Conservation (phyloP, 2,329 filamentous ascomycete genomes). For the Ciborinia camelliae region DNA sequence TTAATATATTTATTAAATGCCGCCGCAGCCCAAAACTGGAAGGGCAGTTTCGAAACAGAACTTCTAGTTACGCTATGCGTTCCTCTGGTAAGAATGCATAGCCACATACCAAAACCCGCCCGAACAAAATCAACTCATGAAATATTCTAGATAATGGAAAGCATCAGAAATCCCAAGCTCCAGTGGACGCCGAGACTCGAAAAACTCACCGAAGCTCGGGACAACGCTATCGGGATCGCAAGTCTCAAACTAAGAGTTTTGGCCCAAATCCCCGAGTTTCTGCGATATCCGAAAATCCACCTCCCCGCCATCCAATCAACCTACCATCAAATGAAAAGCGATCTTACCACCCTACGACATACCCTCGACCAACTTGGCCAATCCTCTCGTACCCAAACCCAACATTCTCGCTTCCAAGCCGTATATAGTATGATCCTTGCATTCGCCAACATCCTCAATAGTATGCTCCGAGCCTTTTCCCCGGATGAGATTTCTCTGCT, state of each 20-base stretch:
- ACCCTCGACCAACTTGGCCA: neutral
- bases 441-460: neutral
- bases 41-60: neutral
- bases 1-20: neutral
- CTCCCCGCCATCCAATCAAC: neutral
- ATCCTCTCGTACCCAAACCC: neutral
- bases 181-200: neutral
- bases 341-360: neutral
- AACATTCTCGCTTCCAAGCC: neutral
- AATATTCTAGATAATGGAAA: neutral
- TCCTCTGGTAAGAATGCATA: neutral
- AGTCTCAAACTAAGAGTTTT: neutral
- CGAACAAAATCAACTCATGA: neutral
- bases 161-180: neutral
- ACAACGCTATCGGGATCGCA: neutral
- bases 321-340: neutral
- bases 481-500: neutral
- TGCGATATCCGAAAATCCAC: neutral
- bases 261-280: neutral
- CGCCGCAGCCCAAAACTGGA: neutral
- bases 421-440: neutral
- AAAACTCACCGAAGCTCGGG: conserved; percentile 7
- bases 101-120: no score
- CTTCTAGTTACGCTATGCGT: neutral
- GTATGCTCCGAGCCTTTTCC: neutral